Evolutionary conservation across 2,329 filamentous ascomycete genomes (phyloP).

Genomic region (Fusarium sp.): DNA sequence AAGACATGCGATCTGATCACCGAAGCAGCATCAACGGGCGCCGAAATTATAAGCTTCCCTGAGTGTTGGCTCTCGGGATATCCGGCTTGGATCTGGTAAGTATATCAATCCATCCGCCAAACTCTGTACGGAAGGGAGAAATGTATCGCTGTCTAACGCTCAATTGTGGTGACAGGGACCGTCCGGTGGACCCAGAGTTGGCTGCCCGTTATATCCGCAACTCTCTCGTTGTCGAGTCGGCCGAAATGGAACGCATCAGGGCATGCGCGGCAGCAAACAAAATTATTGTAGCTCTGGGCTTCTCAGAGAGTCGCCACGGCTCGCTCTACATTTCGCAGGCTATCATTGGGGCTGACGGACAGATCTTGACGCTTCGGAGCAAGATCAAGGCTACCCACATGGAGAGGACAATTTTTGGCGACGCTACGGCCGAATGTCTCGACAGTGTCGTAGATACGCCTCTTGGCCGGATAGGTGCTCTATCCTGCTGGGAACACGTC

Average conservation of each 20-base stretch:
- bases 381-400: conserved; percentile 66
- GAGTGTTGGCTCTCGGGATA: conserved; percentile 64
- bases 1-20: conserved; percentile 28
- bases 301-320: conserved; percentile 52
- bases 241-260: conserved; percentile 53
- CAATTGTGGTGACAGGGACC: conserved; percentile 46
- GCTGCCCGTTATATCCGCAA: not conserved
- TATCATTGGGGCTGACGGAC: conserved; percentile 55
- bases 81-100: conserved; percentile 18
- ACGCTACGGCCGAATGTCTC: conserved; percentile 38
- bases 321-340: conserved; percentile 58
- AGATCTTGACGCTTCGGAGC: conserved; percentile 53
- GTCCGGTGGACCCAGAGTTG: not conserved
- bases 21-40: conserved; percentile 53
- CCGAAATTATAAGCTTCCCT: conserved; percentile 65
- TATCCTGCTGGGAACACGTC: conserved; percentile 56
- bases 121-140: too few species aligned
- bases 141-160: not conserved
- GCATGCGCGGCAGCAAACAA: conserved; percentile 46
- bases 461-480: conserved; percentile 48
- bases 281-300: conserved; percentile 57
- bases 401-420: conserved; percentile 62
- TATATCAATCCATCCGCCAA: too few species aligned
- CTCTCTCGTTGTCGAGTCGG: conserved; percentile 47
- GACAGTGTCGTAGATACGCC: not conserved